These are phyloP conservation scores for Ilyonectria mors-panacis DNA, from an alignment of 2,329 filamentous ascomycete species.

Conservation along the genomic window DNA sequence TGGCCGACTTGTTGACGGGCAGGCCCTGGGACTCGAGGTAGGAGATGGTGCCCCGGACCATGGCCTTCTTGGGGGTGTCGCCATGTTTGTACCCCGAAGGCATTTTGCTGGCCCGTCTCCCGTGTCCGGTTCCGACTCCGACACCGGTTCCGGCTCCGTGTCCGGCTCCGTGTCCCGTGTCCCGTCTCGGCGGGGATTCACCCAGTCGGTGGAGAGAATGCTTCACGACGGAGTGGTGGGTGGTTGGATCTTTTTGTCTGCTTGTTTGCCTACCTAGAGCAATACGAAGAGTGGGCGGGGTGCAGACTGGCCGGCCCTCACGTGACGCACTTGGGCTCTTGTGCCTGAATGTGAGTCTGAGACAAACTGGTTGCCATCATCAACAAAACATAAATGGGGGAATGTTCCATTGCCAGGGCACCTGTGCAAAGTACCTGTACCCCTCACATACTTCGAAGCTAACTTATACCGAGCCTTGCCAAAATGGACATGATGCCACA, in stretches of 20 bases:
- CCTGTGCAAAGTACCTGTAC: neutral
- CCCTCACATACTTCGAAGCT: neutral
- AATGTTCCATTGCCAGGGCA: neutral
- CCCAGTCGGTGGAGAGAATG: constrained; percentile 46
- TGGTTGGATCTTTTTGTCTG: constrained; percentile 55
- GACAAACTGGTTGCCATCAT: neutral
- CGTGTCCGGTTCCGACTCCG: neutral
- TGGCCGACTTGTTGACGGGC: constrained; percentile 57
- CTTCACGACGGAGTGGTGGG: constrained; percentile 45
- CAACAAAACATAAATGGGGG: neutral
- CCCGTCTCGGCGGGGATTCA: constrained; percentile 26
- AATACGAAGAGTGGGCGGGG: constrained; percentile 39
- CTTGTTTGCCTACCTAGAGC: constrained; percentile 19
- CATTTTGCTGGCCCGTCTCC: constrained; percentile 37
- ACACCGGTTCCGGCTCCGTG: neutral
- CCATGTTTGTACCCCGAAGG: constrained; percentile 55
- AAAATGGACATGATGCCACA: neutral
- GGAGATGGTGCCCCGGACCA: constrained; percentile 58
- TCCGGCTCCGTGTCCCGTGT: constrained; percentile 16
- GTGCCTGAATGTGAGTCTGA: neutral
- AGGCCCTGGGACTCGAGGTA: constrained; percentile 57
- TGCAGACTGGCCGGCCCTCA: constrained; percentile 26
- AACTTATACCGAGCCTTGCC: neutral
- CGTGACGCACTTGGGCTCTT: constrained; percentile 30
- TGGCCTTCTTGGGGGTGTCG: constrained; percentile 56